These are phyloP conservation scores for Aspergillus fumigatiaffinis DNA, from an alignment of 2,329 filamentous ascomycete species.

Conservation along the genomic window DNA sequence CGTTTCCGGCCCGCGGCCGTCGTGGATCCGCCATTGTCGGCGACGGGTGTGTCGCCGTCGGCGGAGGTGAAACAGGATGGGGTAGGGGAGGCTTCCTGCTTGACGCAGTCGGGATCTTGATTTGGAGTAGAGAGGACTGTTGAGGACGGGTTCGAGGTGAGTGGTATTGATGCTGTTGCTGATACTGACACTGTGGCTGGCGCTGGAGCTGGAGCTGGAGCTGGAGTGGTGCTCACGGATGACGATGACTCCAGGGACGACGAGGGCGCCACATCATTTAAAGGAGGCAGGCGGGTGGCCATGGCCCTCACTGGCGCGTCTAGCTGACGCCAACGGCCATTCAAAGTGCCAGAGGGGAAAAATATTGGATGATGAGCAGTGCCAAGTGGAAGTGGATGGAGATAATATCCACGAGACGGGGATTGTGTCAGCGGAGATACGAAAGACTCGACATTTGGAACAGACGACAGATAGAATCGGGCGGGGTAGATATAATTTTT, in stretches of 20 bases:
- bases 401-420: background rate
- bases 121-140: constrained; percentile 4
- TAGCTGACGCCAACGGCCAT: constrained; percentile 25
- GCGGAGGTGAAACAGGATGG: constrained; percentile 21
- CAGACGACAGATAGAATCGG: background rate
- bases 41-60: constrained; percentile 18
- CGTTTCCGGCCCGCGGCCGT: constrained; percentile 36
- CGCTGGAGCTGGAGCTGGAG: background rate
- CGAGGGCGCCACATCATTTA: constrained; percentile 25
- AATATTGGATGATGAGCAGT: background rate
- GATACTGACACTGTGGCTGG: background rate
- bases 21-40: constrained; percentile 15
- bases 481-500: background rate
- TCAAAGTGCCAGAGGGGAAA: constrained; percentile 10
- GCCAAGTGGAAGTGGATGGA: constrained; percentile 1
- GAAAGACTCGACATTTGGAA: background rate
- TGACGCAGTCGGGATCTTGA: constrained; percentile 14
- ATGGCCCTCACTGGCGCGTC: constrained; percentile 30
- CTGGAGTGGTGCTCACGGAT: constrained; percentile 5
- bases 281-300: constrained; percentile 27
- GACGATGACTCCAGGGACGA: constrained; percentile 17
- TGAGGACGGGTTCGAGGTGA: constrained; percentile 3
- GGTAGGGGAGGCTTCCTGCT: constrained; percentile 25
- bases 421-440: background rate
- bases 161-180: background rate